Percentiles rank a stretch among this genome's conserved stretches.
Evolutionary conservation across 805 yeast genomes (phyloP).

Genomic region (Clavispora carvajalis): DNA sequence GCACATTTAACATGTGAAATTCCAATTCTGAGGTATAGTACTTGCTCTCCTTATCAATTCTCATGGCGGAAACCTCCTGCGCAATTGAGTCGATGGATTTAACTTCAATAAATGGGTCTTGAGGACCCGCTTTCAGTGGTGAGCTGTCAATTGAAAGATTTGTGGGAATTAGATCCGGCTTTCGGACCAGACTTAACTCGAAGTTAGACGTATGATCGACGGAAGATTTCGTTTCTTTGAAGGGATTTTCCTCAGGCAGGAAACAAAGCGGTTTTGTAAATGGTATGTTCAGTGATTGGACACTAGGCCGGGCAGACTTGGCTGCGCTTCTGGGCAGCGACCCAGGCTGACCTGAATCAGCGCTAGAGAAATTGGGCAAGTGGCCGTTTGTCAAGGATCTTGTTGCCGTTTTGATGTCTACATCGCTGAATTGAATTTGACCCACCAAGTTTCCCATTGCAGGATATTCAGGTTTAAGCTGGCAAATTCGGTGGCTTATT

Average conservation of each 20-base stretch:
- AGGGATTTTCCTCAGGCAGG: slow-evolving; percentile 3
- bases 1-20: slow-evolving; percentile 24
- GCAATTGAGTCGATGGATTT: too few species aligned
- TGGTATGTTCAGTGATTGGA: slow-evolving; percentile 2
- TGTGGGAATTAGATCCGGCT: slow-evolving; percentile 2
- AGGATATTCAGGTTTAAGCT: slow-evolving; percentile 50
- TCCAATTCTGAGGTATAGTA: slow-evolving; percentile 4
- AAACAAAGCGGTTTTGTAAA: too few species aligned
- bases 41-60: not conserved
- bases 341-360: slow-evolving; percentile 24
- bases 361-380: slow-evolving; percentile 67
- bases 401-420: slow-evolving; percentile 66
- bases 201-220: not conserved
- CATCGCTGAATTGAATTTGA: slow-evolving; percentile 55
- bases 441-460: slow-evolving; percentile 60
- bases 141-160: not conserved
- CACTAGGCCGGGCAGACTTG: slow-evolving; percentile 14
- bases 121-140: not conserved
- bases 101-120: not conserved
- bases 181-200: slow-evolving; percentile 3
- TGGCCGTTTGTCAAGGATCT: slow-evolving; percentile 61
- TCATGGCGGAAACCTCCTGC: too few species aligned
- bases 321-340: slow-evolving; percentile 12
- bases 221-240: slow-evolving; percentile 1
- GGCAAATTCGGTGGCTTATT: slow-evolving; percentile 64